Base-by-base conservation (phyloP, 139 green algal species). In the Asterochloris erici region DNA sequence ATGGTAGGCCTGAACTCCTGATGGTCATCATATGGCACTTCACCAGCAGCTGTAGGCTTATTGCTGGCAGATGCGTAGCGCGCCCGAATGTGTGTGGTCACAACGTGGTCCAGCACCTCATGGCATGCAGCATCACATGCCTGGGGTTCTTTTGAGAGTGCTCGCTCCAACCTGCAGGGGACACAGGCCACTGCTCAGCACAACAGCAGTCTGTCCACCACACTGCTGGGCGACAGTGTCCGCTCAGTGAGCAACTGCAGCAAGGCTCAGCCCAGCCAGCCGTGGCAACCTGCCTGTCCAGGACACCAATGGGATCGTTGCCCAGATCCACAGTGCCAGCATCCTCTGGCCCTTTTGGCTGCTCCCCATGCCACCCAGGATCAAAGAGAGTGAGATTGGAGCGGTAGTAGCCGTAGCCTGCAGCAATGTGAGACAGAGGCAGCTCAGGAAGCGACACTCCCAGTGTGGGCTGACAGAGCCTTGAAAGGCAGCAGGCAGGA, bases 281-380 rank as follows among this genome's bases (percentile, higher is more conserved):
- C 66, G 10, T 71, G 21, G 21, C 66, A 71, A 71, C 17, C 14
- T 29, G 73, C 77, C 77, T 81, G 26, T 81, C 77, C 9, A 81
- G 62, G 77, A 81, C 73, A 11, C 77, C 77, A 62, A 73, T 73
- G 15, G 77, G 77, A 21, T 81, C 77, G 63, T 81, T 81, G 63
- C 77, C 77, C 13, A 81, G 26, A 27, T 81, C 77, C 60, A 64
- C 77, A 21, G 69, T 64, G 61, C 77, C 77, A 38, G 61, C 68
- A 26, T 81, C 77, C 23, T 81, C 77, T 11, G 77, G 77, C 9
- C 77, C 77, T 26, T 62, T 73, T 17, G 63, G 26, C 77, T 73
- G 77, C 63, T 81, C 77, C 77, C 77, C 77, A 38, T 63, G 54
- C 77, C 77, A 81, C 9, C 77, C 77, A 27, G 77, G 77, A 26